Evolutionary conservation across 1,284 basidiomycete species (phyloP).

Genomic region (Inonotus hispidus): DNA sequence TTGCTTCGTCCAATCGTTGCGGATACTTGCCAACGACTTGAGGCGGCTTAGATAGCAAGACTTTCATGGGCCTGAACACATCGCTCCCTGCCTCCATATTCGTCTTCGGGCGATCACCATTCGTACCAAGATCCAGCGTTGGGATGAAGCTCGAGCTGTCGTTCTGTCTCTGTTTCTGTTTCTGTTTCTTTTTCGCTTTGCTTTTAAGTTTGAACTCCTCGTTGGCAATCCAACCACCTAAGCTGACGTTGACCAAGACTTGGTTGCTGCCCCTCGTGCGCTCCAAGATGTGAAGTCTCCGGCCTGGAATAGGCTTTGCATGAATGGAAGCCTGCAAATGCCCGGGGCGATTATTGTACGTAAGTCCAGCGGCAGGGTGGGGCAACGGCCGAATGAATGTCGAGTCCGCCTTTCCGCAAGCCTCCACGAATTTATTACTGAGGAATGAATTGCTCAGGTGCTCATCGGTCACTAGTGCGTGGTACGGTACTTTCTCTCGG

Average conservation of each 20-base stretch:
- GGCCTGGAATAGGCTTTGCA: slow-evolving; percentile 50
- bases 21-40: slow-evolving; percentile 27
- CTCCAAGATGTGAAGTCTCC: slow-evolving; percentile 37
- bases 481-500: not conserved
- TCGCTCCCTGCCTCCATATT: slow-evolving; percentile 21
- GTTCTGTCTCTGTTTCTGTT: no score
- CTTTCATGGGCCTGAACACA: slow-evolving; percentile 27
- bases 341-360: slow-evolving; percentile 46
- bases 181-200: not conserved
- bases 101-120: slow-evolving; percentile 12
- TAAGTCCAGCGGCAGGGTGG: slow-evolving; percentile 56
- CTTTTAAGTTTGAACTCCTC: not conserved
- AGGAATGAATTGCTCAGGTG: slow-evolving; percentile 27
- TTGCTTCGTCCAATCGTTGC: slow-evolving; percentile 6
- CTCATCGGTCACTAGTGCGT: slow-evolving; percentile 25
- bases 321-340: slow-evolving; percentile 47
- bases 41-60: slow-evolving; percentile 26
- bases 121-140: slow-evolving; percentile 20
- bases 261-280: slow-evolving; percentile 6
- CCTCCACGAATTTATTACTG: slow-evolving; percentile 22
- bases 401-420: slow-evolving; percentile 28
- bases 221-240: slow-evolving; percentile 11
- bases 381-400: slow-evolving; percentile 55
- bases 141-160: slow-evolving; percentile 1
- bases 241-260: not conserved